These are phyloP conservation scores for Coemansia sp. DNA, from an alignment of 192 early-diverging fungal genomes.

Conservation along the genomic window DNA sequence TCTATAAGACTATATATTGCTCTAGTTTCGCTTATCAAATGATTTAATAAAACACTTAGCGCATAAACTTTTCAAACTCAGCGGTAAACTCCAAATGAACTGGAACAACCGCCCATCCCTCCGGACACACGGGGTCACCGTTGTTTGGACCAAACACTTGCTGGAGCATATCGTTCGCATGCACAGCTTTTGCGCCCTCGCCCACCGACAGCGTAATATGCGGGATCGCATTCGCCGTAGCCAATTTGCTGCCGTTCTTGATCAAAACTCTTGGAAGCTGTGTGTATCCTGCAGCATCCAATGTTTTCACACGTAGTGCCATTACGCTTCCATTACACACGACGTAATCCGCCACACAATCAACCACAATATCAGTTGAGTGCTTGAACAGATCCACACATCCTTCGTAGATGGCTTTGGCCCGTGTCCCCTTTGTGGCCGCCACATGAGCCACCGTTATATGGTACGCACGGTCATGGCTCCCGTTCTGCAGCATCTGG, in stretches of 20 bases:
- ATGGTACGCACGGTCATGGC: slow-evolving; percentile 35
- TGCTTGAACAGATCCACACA: slow-evolving; percentile 16
- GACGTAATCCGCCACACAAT: slow-evolving; percentile 52
- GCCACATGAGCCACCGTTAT: slow-evolving; percentile 57
- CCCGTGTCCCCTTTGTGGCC: slow-evolving; percentile 11
- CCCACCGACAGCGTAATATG: slow-evolving; percentile 43
- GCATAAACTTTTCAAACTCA: slow-evolving; percentile 26
- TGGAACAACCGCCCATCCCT: slow-evolving; percentile 42
- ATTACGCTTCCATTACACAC: slow-evolving; percentile 54
- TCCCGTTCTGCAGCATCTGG: slow-evolving; percentile 9
- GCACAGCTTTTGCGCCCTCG: slow-evolving; percentile 28
- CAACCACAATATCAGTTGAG: neutral
- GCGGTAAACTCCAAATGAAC: slow-evolving; percentile 37
- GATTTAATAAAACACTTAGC: slow-evolving; percentile 5
- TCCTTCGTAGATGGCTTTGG: slow-evolving; percentile 33
- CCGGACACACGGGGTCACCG: slow-evolving; percentile 22
- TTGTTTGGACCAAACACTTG: slow-evolving; percentile 45
- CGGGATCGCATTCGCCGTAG: slow-evolving; percentile 30
- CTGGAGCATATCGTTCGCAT: slow-evolving; percentile 42
- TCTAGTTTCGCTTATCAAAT: too few relatives aligned
- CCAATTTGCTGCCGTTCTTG: neutral
- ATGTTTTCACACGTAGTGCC: slow-evolving; percentile 38
- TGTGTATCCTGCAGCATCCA: slow-evolving; percentile 3
- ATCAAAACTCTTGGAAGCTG: slow-evolving; percentile 16
- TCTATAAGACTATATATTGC: too few relatives aligned